Base-by-base conservation (phyloP, 345 rosid genomes). In the Draba incana region DNA sequence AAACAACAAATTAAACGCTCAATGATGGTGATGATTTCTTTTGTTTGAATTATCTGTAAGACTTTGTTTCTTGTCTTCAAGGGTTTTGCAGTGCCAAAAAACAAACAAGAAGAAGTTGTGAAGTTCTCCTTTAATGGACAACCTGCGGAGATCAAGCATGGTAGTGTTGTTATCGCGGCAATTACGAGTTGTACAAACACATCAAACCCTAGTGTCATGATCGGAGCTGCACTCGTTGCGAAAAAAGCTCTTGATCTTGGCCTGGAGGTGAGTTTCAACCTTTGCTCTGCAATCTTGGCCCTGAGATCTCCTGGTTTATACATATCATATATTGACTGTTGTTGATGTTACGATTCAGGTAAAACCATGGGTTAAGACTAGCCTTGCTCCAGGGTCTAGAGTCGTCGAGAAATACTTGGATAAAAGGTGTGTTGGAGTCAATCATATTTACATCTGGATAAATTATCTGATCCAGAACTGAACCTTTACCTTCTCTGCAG, bases 341-440 rank as follows among this genome's bases (percentile, higher is more conserved):
- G 15, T 51, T 62, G 54, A 46, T 5, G 57, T 47, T 47, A n/a
- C 43, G 12, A 48, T 61, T 65, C 82, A 88, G 97, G 89, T 90
- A 62, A 86, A 90, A 72, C 92, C 95, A 68, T 90, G 97, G 97
- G 74, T 90, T 59, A 88, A 88, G 74, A 90, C 97, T 37, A 90
- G 92, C 74, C 94, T 90, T 71, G 92, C 83, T 43, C 92, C 92
- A 8, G 97, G 97, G 4, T 90, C 92, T 55, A 85, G 92, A 57
- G 90, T 88, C 70, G 92, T 88, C 42, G 84, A 83, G n/a, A 78
- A 85, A 64, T 88, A 86, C 75, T 64, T 90, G 69, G 87, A 75
- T 13, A 59, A 80, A 74, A 90, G 94, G 97, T 90, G 37, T 24
- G 77, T 27, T 68, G 14, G 14, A 46, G 54, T 20, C 53, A 10